Evolutionary conservation across 2,329 filamentous ascomycete species (phyloP), one percentile per base, ranked within the genome.

Genomic region (Penicillium thymicola): DNA sequence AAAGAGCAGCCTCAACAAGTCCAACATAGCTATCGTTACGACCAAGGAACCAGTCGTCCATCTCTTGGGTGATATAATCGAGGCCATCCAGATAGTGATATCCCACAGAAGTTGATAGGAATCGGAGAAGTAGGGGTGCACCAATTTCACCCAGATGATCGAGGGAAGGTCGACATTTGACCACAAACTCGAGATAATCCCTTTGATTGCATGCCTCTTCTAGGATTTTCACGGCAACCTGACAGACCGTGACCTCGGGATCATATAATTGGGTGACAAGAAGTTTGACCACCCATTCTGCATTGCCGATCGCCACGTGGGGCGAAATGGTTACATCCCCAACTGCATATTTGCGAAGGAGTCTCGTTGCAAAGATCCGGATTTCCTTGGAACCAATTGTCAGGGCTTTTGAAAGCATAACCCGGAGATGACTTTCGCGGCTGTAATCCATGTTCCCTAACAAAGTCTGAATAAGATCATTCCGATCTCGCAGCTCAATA

Each of bases 41-140:
- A 14, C 94, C 94, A 18, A 99, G 81, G 70, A 97, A 99, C 94
- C 94, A 99, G 75, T 99, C 95, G 65, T 99, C 94, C 94, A 99
- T 99, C 73, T 99, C 95, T 70, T 96, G 94, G 59, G 92, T 97
- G 73, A 99, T 99, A 71, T 99, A 99, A 76, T 99, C 95, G 42
- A 99, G 80, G 0, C 92, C 94, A 70, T 97, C 92, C 6, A 99
- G 82, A 73, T 99, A 99, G 73, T 97, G 92, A 70, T 99, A 99
- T 48, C 94, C 94, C 55, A 97, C 93, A 2, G 92, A 97, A 0
- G 93, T 97, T 0, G 92, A 97, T 52, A 99, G 75, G 74, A 99
- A 99, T 45, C 94, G 88, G 50, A 99, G 79, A 5, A 99, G 82
- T 23, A 99, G 79, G 1, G 95, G 94, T 16, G 95, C 94, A 2